Conservation (phyloP, 306 rosid species). For the Vigna reflexopilosa region DNA sequence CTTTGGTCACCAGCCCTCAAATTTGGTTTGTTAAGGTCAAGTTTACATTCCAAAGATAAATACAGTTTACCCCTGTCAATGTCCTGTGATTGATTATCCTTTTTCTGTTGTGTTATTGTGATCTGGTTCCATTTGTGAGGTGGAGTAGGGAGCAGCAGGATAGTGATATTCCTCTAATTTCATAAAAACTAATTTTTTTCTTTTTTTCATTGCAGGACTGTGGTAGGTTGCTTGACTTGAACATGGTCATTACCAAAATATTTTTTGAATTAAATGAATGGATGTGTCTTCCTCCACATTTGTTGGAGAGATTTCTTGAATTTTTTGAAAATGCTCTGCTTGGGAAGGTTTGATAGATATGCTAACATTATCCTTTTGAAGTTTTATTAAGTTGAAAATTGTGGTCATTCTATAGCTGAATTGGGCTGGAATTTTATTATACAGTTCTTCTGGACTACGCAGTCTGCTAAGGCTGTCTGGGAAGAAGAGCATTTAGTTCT, state of each 20-base stretch:
- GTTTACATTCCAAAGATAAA: too few species aligned
- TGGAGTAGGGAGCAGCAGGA: background rate
- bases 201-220: slow-evolving; percentile 62
- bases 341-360: slow-evolving; percentile 69
- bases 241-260: slow-evolving; percentile 66
- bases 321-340: slow-evolving; percentile 76
- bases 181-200: slow-evolving; percentile 30
- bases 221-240: slow-evolving; percentile 67
- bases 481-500: slow-evolving; percentile 64
- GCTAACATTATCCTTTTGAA: slow-evolving; percentile 23
- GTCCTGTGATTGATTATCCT: background rate
- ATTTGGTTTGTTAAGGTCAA: background rate
- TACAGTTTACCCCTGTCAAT: background rate
- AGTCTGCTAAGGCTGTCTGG: slow-evolving; percentile 60
- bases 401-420: slow-evolving; percentile 21
- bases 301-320: slow-evolving; percentile 69
- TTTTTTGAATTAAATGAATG: slow-evolving; percentile 72
- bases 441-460: slow-evolving; percentile 56
- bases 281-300: slow-evolving; percentile 56
- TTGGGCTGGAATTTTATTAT: slow-evolving; percentile 35
- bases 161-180: slow-evolving; percentile 35
- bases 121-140: background rate
- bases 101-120: slow-evolving; percentile 1
- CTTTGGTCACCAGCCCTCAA: slow-evolving; percentile 19
- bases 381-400: slow-evolving; percentile 32